phyloP scores from a whole-genome alignment of 139 green algal species.

The Auxenochlorella pyrenoidosa region DNA sequence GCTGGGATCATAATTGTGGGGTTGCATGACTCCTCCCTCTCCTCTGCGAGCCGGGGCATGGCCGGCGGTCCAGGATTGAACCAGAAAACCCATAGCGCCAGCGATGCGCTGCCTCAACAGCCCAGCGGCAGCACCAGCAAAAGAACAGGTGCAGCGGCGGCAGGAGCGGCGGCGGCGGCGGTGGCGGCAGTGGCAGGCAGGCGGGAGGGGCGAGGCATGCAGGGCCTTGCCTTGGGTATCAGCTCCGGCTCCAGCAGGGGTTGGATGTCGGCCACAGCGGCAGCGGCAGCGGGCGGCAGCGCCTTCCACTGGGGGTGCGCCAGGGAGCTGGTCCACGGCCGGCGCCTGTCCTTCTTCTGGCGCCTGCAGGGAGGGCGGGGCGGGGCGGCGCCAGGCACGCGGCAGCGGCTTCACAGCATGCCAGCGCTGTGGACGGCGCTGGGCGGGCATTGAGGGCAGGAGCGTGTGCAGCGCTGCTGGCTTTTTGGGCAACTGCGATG shows the following conservation, averaged over 20 bases:
- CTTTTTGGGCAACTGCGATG: no score
- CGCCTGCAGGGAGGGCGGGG: not conserved
- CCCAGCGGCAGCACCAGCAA: no score
- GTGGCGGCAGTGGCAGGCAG: not conserved
- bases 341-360: not conserved
- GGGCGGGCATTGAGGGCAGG: no score
- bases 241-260: constrained; percentile 33
- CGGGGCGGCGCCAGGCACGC: not conserved
- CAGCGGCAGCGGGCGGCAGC: constrained; percentile 5
- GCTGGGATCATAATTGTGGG: no score
- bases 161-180: not conserved
- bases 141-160: not conserved
- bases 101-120: no score
- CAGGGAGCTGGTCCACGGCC: not conserved
- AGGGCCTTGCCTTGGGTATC: not conserved
- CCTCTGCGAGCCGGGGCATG: no score
- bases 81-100: no score
- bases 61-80: no score
- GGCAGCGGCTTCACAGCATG: no score
- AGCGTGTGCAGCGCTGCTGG: no score
- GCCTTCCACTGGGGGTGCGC: constrained; percentile 33
- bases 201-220: not conserved
- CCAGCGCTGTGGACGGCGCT: no score
- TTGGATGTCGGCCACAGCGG: not conserved
- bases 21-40: no score